Percentiles rank a stretch among this genome's conserved stretches.
These are phyloP conservation scores for Trichoderma simmonsii DNA, from an alignment of 2,329 filamentous ascomycete species.

Conservation along the genomic window DNA sequence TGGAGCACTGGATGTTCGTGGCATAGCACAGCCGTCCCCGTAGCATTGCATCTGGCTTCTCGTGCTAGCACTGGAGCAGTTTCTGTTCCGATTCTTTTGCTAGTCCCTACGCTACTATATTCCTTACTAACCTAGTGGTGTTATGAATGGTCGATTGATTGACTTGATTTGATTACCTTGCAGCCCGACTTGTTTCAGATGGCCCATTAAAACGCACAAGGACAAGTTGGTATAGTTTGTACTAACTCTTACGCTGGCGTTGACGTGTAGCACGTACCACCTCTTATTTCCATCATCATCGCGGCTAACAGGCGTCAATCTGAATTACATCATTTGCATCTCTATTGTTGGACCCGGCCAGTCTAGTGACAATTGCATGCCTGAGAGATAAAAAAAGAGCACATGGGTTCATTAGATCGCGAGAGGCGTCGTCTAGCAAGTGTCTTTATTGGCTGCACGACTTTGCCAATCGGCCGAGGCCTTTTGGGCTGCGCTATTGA, in stretches of 20 bases:
- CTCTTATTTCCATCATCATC: constrained; percentile 13
- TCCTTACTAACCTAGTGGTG: not conserved
- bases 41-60: not conserved
- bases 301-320: constrained; percentile 16
- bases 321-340: constrained; percentile 17
- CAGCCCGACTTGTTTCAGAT: constrained; percentile 1
- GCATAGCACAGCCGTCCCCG: not conserved
- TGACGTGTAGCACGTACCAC: constrained; percentile 13
- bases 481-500: constrained; percentile 10
- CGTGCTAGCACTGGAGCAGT: not conserved
- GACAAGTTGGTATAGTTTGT: not conserved
- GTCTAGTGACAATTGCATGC: constrained; percentile 12
- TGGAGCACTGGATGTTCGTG: not conserved
- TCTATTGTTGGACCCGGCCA: constrained; percentile 15
- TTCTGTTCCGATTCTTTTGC: not conserved
- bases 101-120: not conserved
- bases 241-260: not conserved
- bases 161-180: not conserved
- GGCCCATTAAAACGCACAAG: not conserved
- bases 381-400: not conserved
- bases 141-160: not conserved
- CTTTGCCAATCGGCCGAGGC: constrained; percentile 11
- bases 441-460: constrained; percentile 3
- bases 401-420: not conserved
- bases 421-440: constrained; percentile 7